These are phyloP conservation scores for Hysterium pulicare DNA, from an alignment of 2,329 filamentous ascomycete genomes.

Conservation along the genomic window DNA sequence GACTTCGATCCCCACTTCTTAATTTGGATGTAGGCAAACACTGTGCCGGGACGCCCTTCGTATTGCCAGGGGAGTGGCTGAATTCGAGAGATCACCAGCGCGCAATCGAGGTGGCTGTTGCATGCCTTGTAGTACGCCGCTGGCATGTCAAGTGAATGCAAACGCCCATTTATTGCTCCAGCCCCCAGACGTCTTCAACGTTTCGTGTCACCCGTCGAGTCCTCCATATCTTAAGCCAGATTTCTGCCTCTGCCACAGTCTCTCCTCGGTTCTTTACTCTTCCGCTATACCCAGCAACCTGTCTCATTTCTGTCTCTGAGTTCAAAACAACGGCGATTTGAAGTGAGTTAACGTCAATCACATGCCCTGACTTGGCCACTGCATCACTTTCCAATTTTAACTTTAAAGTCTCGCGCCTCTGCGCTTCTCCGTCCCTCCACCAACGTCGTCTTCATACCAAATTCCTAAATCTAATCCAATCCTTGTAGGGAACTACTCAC, in stretches of 20 bases:
- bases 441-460: neutral
- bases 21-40: too few relatives aligned
- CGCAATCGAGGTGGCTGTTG: too few relatives aligned
- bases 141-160: too few relatives aligned
- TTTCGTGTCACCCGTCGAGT: too few relatives aligned
- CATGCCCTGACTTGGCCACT: neutral
- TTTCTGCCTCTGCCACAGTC: neutral
- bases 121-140: too few relatives aligned
- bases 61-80: too few relatives aligned
- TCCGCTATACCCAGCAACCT: neutral
- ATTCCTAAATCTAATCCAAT: neutral
- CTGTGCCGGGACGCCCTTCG: too few relatives aligned
- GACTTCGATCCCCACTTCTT: too few relatives aligned
- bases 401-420: neutral
- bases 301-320: neutral
- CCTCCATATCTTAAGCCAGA: slow-evolving; percentile 4
- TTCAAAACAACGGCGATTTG: neutral
- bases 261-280: neutral
- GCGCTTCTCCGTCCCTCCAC: neutral
- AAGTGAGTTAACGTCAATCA: neutral
- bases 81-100: too few relatives aligned
- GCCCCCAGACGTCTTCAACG: too few relatives aligned
- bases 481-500: neutral
- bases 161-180: too few relatives aligned
- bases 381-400: neutral